Evolutionary conservation across 768 basidiomycete genomes (phyloP).

Genomic region (Tephrocybe sp.): DNA sequence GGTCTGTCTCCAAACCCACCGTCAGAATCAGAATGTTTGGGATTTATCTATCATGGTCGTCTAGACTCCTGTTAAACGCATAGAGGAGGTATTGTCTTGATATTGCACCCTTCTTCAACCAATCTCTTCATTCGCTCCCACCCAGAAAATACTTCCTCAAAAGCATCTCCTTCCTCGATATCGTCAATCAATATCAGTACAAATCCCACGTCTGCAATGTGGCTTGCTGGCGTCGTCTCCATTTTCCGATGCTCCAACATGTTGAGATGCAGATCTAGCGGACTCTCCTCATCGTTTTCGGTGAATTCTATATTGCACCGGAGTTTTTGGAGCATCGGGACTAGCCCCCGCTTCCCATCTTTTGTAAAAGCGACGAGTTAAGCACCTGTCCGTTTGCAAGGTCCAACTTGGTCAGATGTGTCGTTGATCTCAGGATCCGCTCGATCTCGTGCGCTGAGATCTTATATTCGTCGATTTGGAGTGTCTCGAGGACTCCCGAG

Average conservation of each 20-base stretch:
- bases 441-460: not conserved
- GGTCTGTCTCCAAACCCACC: no score
- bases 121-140: not conserved
- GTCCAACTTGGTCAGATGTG: not conserved
- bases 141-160: not conserved
- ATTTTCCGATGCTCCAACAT: conserved; percentile 5
- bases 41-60: no score
- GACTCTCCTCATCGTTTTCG: not conserved
- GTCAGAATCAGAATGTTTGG: no score
- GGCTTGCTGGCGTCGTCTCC: not conserved
- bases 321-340: conserved; percentile 1
- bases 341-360: conserved; percentile 1
- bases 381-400: conserved; percentile 4
- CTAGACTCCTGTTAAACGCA: no score
- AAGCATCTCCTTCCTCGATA: not conserved
- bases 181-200: not conserved
- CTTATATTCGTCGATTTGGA: not conserved
- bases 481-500: conserved; percentile 2
- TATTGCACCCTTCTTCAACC: conserved; percentile 6
- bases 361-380: not conserved
- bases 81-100: no score
- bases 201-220: conserved; percentile 3
- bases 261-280: conserved; percentile 8
- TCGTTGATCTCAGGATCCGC: not conserved
- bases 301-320: not conserved